These are phyloP conservation scores for Nyctanthes arbortristis DNA, from an alignment of 257 asterid genomes.

Conservation along the genomic window DNA sequence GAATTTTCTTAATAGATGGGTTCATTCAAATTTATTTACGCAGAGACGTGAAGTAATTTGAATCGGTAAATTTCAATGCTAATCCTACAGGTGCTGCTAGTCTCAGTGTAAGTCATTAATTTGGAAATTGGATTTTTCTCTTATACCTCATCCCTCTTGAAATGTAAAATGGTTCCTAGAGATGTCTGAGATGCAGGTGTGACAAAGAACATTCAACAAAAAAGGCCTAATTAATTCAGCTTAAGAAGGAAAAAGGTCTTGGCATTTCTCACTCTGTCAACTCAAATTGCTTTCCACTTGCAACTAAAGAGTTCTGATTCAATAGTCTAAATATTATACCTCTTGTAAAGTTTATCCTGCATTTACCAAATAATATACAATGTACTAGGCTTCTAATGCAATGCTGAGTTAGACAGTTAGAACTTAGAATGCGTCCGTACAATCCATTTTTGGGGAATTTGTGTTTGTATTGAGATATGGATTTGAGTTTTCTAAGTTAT, in stretches of 20 bases:
- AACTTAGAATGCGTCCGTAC: not conserved
- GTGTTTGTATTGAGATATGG: not conserved
- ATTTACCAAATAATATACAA: not conserved
- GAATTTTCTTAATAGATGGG: not conserved
- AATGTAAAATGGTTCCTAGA: not conserved
- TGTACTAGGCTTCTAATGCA: not conserved
- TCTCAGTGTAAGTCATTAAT: not conserved
- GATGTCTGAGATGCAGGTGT: not conserved
- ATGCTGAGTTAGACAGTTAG: too few relatives aligned
- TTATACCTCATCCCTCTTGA: not conserved
- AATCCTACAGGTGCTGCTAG: not conserved
- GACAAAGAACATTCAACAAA: not conserved
- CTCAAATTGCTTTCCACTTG: not conserved
- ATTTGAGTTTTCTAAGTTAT: not conserved
- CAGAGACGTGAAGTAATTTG: not conserved
- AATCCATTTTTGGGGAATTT: not conserved
- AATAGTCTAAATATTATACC: not conserved
- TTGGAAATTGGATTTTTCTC: not conserved
- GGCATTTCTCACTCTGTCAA: not conserved
- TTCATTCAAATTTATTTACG: not conserved
- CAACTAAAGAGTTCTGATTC: not conserved
- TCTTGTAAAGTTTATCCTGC: not conserved
- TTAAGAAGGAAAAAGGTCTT: not conserved
- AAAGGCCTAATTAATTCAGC: not conserved
- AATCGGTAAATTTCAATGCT: not conserved